Evolutionary conservation across 139 green algal genomes (phyloP).

Genomic region (Yamagishiella unicocca): DNA sequence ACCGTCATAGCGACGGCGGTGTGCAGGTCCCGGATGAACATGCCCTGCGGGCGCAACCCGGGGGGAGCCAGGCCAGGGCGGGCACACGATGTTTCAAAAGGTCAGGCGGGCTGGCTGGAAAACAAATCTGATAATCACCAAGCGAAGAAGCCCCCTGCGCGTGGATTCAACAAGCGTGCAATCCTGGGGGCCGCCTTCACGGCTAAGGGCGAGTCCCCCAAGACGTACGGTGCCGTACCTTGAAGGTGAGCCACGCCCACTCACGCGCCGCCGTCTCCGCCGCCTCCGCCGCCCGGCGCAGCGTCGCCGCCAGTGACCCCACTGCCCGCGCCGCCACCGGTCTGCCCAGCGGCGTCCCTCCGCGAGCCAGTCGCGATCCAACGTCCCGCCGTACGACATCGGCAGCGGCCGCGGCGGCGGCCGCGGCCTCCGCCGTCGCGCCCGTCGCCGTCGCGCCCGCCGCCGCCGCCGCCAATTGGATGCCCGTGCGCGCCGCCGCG

Average conservation of each 20-base stretch:
- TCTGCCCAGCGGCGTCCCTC: neutral
- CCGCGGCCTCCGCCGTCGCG: neutral
- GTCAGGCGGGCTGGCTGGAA: too few species aligned
- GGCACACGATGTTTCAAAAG: too few species aligned
- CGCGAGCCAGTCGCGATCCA: neutral
- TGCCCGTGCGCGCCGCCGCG: neutral
- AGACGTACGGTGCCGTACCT: too few species aligned
- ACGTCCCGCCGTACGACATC: neutral
- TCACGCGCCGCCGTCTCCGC: slow-evolving; percentile 13
- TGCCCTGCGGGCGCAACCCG: neutral
- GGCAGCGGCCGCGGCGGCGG: too few species aligned
- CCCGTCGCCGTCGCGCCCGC: neutral
- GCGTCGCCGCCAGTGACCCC: neutral
- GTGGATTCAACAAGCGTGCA: too few species aligned
- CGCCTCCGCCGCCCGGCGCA: neutral
- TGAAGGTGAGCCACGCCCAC: slow-evolving; percentile 18
- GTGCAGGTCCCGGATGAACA: slow-evolving; percentile 37
- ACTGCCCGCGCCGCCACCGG: neutral
- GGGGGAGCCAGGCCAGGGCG: neutral
- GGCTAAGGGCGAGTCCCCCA: too few species aligned
- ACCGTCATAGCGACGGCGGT: slow-evolving; percentile 30
- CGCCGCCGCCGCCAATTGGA: neutral
- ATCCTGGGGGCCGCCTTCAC: too few species aligned
- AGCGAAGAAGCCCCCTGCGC: too few species aligned
- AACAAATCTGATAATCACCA: too few species aligned